Conservation (phyloP, 73 alveolate species). For the Symbiodinium natans region DNA sequence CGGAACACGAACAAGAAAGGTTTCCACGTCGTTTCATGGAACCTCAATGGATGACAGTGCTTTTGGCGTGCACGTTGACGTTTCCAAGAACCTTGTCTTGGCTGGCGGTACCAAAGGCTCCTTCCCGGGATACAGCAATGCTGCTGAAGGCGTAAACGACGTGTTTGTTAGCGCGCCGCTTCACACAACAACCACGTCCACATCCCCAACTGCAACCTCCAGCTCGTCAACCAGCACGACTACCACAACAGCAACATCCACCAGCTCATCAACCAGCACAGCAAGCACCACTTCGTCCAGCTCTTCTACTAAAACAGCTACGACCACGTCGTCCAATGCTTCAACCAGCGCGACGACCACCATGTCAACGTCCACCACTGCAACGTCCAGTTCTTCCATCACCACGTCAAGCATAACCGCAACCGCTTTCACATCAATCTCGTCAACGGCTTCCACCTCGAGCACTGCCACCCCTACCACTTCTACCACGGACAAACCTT, state of each 20-base stretch:
- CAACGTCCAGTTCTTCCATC: not conserved
- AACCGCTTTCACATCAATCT: not conserved
- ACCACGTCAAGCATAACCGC: not conserved
- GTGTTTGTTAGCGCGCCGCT: not conserved
- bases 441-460: not conserved
- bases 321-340: not conserved
- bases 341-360: not conserved
- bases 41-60: not conserved
- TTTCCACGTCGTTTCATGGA: not conserved
- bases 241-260: not conserved
- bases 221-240: not conserved
- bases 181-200: not conserved
- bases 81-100: not conserved
- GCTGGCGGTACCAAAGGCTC: not conserved
- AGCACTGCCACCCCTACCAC: not conserved
- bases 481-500: no score
- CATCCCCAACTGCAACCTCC: not conserved
- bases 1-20: no score
- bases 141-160: not conserved
- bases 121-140: not conserved
- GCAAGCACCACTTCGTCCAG: not conserved
- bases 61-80: not conserved
- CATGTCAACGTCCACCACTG: not conserved
- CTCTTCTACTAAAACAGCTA: not conserved
- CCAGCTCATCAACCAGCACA: not conserved